phyloP scores from a whole-genome alignment of 2,329 filamentous ascomycete genomes.

The Aspergillus quadricinctus region DNA sequence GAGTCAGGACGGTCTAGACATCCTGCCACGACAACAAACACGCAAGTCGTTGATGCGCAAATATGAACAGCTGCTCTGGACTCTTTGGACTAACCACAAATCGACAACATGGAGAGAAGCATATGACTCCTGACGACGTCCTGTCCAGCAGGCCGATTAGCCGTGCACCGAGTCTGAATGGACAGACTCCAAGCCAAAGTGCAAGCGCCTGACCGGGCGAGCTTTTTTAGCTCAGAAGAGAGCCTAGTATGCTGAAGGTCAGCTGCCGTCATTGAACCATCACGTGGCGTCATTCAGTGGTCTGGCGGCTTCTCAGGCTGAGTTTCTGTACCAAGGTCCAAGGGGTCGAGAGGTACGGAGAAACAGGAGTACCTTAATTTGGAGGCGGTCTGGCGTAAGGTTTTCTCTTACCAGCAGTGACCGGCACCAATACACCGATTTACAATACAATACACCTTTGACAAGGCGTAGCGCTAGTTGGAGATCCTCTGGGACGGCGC shows the following conservation, averaged over 20 bases:
- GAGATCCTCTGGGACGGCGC: slow-evolving; percentile 20
- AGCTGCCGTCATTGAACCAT: slow-evolving; percentile 24
- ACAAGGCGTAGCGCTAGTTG: slow-evolving; percentile 17
- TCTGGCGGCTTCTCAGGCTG: slow-evolving; percentile 4
- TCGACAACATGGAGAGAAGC: background rate
- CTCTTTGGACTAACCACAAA: background rate
- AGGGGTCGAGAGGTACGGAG: background rate
- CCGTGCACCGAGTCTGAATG: background rate
- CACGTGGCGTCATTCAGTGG: slow-evolving; percentile 25
- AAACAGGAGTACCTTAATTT: background rate
- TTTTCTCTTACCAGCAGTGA: slow-evolving; percentile 13
- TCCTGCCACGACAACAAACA: background rate
- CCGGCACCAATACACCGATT: slow-evolving; percentile 8
- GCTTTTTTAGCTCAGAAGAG: background rate
- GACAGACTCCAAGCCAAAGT: background rate
- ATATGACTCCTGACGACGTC: background rate
- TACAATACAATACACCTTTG: slow-evolving; percentile 16
- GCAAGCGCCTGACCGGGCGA: slow-evolving; percentile 5
- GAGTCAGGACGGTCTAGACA: background rate
- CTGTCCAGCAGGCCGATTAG: background rate
- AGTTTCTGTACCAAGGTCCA: background rate
- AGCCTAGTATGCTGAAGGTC: slow-evolving; percentile 10
- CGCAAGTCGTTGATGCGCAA: background rate
- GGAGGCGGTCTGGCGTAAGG: slow-evolving; percentile 12
- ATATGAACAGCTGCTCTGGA: background rate